These are phyloP conservation scores for Beta lomatogona DNA, from an alignment of 179 eudicot genomes.

Conservation along the genomic window DNA sequence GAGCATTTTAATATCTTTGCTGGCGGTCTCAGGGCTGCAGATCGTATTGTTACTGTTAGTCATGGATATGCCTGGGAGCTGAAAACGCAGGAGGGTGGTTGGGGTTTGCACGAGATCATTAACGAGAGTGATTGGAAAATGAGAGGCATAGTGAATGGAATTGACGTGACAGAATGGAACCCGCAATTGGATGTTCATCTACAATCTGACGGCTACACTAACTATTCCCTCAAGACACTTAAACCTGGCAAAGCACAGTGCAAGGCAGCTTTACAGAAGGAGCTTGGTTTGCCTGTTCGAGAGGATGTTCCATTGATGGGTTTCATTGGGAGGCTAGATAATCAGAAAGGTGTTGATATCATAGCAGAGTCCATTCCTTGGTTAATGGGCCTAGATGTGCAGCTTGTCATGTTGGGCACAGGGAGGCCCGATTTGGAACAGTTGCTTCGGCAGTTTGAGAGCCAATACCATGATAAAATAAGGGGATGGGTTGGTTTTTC, in stretches of 20 bases:
- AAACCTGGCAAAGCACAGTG: conserved; percentile 74
- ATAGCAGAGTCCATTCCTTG: conserved; percentile 93
- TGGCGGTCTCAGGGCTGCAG: conserved; percentile 84
- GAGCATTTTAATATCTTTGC: conserved; percentile 94
- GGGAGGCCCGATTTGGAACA: conserved; percentile 84
- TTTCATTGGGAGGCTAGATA: conserved; percentile 88
- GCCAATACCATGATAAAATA: conserved; percentile 53
- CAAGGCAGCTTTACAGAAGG: conserved; percentile 84
- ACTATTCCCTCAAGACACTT: conserved; percentile 74
- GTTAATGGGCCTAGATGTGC: conserved; percentile 82
- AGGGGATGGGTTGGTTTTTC: conserved; percentile 98
- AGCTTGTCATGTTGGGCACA: conserved; percentile 84
- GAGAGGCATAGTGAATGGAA: conserved; percentile 90
- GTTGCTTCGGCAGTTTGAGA: conserved; percentile 73
- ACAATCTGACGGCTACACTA: conserved; percentile 75
- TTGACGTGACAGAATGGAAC: conserved; percentile 86
- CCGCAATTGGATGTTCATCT: conserved; percentile 70
- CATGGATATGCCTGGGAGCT: conserved; percentile 96
- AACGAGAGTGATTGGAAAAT: conserved; percentile 92
- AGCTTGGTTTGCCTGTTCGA: conserved; percentile 75
- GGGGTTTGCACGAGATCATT: conserved; percentile 83
- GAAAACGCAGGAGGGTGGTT: conserved; percentile 91
- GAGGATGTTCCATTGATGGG: conserved; percentile 75
- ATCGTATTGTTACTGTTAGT: conserved; percentile 92
- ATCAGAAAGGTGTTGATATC: conserved; percentile 90